Evolutionary conservation across 2,329 filamentous ascomycete species (phyloP).

Genomic region (Madurella fahalii): DNA sequence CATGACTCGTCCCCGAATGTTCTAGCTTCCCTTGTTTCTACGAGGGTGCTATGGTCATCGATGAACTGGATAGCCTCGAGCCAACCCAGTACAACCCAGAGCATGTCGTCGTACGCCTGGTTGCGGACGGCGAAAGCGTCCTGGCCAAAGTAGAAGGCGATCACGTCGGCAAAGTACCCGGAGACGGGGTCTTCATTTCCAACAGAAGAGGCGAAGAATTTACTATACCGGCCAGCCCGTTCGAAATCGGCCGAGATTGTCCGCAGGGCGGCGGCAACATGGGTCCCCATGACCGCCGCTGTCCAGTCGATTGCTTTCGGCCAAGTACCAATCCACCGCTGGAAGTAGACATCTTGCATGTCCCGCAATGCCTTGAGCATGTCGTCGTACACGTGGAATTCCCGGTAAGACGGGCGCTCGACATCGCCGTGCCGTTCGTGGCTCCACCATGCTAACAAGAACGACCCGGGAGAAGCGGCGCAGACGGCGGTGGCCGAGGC

Average conservation of each 20-base stretch:
- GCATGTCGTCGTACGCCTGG: constrained; percentile 84
- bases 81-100: constrained; percentile 94
- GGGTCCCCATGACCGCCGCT: constrained; percentile 75
- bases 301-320: constrained; percentile 91
- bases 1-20: constrained; percentile 46
- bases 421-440: not conserved
- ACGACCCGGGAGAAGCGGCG: not conserved
- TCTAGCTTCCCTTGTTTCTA: not conserved
- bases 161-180: constrained; percentile 71
- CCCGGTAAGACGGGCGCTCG: constrained; percentile 3
- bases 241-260: constrained; percentile 62
- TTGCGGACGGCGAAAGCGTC: constrained; percentile 69
- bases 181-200: constrained; percentile 75
- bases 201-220: constrained; percentile 36
- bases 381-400: constrained; percentile 37
- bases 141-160: constrained; percentile 82
- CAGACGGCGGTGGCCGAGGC: constrained; percentile 10
- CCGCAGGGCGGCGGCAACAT: constrained; percentile 67
- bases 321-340: constrained; percentile 75
- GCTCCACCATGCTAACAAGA: not conserved
- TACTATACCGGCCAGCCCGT: constrained; percentile 29
- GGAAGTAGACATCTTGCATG: constrained; percentile 76
- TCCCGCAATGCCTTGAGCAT: constrained; percentile 64
- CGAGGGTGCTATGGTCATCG: constrained; percentile 57
- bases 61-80: constrained; percentile 77